These are phyloP conservation scores for Annulohypoxylon truncatum DNA, from an alignment of 2,329 filamentous ascomycete species.

Conservation along the genomic window DNA sequence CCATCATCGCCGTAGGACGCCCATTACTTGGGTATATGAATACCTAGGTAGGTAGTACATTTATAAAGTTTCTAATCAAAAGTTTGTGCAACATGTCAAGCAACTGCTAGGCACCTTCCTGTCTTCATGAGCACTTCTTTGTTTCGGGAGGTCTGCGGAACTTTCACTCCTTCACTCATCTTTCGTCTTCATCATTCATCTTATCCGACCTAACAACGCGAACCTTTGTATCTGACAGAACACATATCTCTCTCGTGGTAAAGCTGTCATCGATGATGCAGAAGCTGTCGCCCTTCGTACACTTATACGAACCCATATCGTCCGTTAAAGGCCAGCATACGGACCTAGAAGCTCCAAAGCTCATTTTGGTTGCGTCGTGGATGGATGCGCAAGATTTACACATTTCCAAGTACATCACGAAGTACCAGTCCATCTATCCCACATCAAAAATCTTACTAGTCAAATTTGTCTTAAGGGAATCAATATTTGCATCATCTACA, in stretches of 20 bases:
- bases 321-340: slow-evolving; percentile 15
- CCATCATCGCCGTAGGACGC: neutral
- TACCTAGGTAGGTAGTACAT: neutral
- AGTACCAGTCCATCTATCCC: slow-evolving; percentile 60
- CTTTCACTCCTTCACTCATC: no score
- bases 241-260: slow-evolving; percentile 7
- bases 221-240: slow-evolving; percentile 38
- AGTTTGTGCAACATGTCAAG: neutral
- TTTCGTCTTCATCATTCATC: neutral
- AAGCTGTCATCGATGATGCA: slow-evolving; percentile 45
- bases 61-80: no score
- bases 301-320: slow-evolving; percentile 44
- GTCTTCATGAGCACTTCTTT: no score
- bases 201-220: neutral
- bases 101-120: no score
- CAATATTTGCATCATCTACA: slow-evolving; percentile 51
- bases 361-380: slow-evolving; percentile 63
- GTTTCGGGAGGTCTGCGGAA: no score
- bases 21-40: neutral
- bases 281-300: slow-evolving; percentile 47
- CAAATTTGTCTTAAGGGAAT: slow-evolving; percentile 54
- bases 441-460: slow-evolving; percentile 60
- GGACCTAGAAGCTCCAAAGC: slow-evolving; percentile 52
- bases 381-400: slow-evolving; percentile 63
- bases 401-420: slow-evolving; percentile 63